Evolutionary conservation across 2,329 filamentous ascomycete species (phyloP).

Genomic region (Aspergillus bombycis): DNA sequence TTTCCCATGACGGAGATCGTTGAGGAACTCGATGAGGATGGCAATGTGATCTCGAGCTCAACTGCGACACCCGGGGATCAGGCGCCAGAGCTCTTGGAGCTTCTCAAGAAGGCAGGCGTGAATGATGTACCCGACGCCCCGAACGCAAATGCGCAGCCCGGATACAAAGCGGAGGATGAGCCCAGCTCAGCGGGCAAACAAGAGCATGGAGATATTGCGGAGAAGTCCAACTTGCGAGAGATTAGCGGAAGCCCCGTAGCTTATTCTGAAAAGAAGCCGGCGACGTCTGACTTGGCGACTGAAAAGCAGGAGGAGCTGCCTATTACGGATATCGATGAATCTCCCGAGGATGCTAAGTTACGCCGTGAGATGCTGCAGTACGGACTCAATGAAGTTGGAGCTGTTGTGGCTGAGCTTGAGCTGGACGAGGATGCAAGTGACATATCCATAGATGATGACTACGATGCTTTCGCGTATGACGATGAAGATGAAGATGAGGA

Average conservation of each 20-base stretch:
- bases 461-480: slow-evolving; percentile 57
- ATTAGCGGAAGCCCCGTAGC: slow-evolving; percentile 7
- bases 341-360: slow-evolving; percentile 75
- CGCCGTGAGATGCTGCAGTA: slow-evolving; percentile 91
- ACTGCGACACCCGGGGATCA: slow-evolving; percentile 69
- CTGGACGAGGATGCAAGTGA: slow-evolving; percentile 68
- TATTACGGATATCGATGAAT: slow-evolving; percentile 73
- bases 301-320: slow-evolving; percentile 40
- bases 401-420: slow-evolving; percentile 89
- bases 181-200: background rate
- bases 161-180: slow-evolving; percentile 18
- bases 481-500: slow-evolving; percentile 64
- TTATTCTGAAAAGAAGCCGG: slow-evolving; percentile 8
- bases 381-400: slow-evolving; percentile 81
- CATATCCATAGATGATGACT: slow-evolving; percentile 56
- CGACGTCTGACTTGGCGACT: slow-evolving; percentile 24
- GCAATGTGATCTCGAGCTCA: slow-evolving; percentile 73
- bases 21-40: slow-evolving; percentile 89
- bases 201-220: background rate
- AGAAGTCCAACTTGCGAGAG: slow-evolving; percentile 7
- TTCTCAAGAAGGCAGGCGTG: slow-evolving; percentile 76
- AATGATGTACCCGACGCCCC: slow-evolving; percentile 47
- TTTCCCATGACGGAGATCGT: slow-evolving; percentile 86
- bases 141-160: slow-evolving; percentile 15
- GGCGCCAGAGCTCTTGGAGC: slow-evolving; percentile 69